These are phyloP conservation scores for Taxawa tesnikishii DNA, from an alignment of 2,329 filamentous ascomycete genomes.

Conservation along the genomic window DNA sequence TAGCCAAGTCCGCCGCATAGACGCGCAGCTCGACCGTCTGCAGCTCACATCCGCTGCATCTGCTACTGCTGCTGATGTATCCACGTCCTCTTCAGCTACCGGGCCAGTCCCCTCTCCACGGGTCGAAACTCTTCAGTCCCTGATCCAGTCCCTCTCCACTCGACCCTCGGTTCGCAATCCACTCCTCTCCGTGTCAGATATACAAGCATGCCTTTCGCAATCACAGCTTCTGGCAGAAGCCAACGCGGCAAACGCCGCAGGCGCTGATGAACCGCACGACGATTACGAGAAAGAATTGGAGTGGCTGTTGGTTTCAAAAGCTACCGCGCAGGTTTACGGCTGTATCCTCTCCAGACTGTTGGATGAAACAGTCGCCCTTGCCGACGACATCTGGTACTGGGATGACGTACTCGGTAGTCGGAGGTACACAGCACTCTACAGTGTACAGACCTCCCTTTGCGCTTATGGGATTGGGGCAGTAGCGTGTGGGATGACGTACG, in stretches of 20 bases:
- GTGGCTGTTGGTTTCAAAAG: constrained; percentile 85
- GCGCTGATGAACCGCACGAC: constrained; percentile 9
- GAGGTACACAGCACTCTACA: constrained; percentile 68
- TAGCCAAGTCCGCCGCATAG: constrained; percentile 45
- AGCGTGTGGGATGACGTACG: constrained; percentile 56
- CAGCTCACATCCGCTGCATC: constrained; percentile 29
- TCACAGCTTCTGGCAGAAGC: constrained; percentile 2
- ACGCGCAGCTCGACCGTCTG: constrained; percentile 45
- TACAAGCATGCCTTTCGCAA: constrained; percentile 6
- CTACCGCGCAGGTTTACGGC: constrained; percentile 82
- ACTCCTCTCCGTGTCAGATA: constrained; percentile 5
- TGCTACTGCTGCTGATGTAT: constrained; percentile 6
- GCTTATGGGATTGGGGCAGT: constrained; percentile 59
- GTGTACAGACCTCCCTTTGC: constrained; percentile 73
- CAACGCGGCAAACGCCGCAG: constrained; percentile 6
- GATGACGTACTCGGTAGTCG: constrained; percentile 74
- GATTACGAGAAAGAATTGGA: constrained; percentile 67
- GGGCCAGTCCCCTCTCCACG: constrained; percentile 12
- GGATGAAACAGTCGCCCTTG: constrained; percentile 71
- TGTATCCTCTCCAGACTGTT: constrained; percentile 64
- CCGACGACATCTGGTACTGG: constrained; percentile 92
- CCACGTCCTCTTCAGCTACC: neutral
- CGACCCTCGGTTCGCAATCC: constrained; percentile 6
- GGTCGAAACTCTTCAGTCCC: constrained; percentile 16
- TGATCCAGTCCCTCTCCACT: constrained; percentile 9